Percentiles rank a stretch among this genome's conserved stretches.
Conservation (phyloP, 2,329 filamentous ascomycete genomes). For the Hypoxylon sp. region DNA sequence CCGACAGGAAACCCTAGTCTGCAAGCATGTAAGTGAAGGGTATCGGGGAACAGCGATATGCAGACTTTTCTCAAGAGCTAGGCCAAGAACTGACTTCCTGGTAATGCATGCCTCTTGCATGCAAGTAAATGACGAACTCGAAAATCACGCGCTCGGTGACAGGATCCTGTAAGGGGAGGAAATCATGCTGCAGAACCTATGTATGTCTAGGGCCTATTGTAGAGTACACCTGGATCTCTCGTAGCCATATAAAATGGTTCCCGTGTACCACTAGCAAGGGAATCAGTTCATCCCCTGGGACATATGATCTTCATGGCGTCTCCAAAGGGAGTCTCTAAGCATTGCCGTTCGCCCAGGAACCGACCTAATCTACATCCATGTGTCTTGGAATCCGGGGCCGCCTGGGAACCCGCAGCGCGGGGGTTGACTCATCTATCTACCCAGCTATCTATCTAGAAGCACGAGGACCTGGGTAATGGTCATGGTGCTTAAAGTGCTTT, state of each 20-base stretch:
- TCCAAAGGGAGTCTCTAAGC: conserved; percentile 23
- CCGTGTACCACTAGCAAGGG: conserved; percentile 27
- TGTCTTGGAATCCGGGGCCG: conserved; percentile 44
- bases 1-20: conserved; percentile 43
- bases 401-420: conserved; percentile 46
- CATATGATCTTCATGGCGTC: conserved; percentile 21
- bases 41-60: conserved; percentile 21
- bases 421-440: conserved; percentile 38
- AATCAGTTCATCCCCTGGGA: conserved; percentile 25
- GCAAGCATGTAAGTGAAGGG: conserved; percentile 30
- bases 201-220: conserved; percentile 11
- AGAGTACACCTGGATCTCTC: conserved; percentile 13
- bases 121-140: conserved; percentile 17
- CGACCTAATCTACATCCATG: conserved; percentile 28
- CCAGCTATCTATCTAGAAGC: conserved; percentile 42
- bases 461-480: conserved; percentile 34
- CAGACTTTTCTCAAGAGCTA: conserved; percentile 13
- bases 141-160: conserved; percentile 14
- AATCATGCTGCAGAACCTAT: conserved; percentile 19
- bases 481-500: conserved; percentile 38
- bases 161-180: conserved; percentile 17
- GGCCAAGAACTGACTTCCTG: conserved; percentile 12
- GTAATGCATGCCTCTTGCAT: conserved; percentile 11
- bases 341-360: conserved; percentile 44
- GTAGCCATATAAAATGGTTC: conserved; percentile 22